phyloP scores from a whole-genome alignment of 2,329 filamentous ascomycete genomes.

The Diaporthe vexans region DNA sequence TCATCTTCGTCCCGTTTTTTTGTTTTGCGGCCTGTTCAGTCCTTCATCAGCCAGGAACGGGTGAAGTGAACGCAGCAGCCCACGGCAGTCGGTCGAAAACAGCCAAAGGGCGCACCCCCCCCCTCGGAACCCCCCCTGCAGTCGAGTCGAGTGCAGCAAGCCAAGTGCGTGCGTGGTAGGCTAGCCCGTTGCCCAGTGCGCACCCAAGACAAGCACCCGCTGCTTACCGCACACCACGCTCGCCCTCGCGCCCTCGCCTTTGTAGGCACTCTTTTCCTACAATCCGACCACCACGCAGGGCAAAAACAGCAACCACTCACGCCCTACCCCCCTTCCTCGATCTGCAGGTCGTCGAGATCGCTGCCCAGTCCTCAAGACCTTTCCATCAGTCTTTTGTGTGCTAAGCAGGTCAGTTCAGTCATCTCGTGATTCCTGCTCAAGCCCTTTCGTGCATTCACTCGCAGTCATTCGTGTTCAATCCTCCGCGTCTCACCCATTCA shows the following conservation, averaged over 20 bases:
- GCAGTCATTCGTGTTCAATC: not conserved
- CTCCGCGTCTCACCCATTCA: not conserved
- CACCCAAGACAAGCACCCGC: conserved; percentile 13
- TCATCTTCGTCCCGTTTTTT: conserved; percentile 41
- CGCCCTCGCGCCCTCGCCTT: conserved; percentile 18
- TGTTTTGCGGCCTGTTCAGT: conserved; percentile 2
- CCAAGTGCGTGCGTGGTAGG: conserved; percentile 6
- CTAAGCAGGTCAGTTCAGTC: conserved; percentile 35
- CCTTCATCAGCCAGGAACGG: conserved; percentile 18
- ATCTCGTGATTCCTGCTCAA: not conserved
- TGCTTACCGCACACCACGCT: conserved; percentile 12
- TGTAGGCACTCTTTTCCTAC: conserved; percentile 11
- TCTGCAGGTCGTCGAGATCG: conserved; percentile 10
- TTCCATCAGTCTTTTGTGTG: not conserved
- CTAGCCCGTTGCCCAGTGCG: conserved; percentile 26
- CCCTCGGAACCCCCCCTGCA: not conserved
- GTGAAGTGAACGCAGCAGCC: conserved; percentile 1
- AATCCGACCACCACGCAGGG: not conserved
- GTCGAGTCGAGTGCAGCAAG: conserved; percentile 17
- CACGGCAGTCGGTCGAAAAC: conserved; percentile 27
- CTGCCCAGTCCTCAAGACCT: not conserved
- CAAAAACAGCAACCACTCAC: conserved; percentile 12
- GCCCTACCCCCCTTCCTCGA: not conserved
- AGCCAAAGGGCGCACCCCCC: conserved; percentile 4
- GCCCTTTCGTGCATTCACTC: not conserved